Conservation (phyloP, 2,329 filamentous ascomycete genomes). For the Phaeophleospora eucalypticola region DNA sequence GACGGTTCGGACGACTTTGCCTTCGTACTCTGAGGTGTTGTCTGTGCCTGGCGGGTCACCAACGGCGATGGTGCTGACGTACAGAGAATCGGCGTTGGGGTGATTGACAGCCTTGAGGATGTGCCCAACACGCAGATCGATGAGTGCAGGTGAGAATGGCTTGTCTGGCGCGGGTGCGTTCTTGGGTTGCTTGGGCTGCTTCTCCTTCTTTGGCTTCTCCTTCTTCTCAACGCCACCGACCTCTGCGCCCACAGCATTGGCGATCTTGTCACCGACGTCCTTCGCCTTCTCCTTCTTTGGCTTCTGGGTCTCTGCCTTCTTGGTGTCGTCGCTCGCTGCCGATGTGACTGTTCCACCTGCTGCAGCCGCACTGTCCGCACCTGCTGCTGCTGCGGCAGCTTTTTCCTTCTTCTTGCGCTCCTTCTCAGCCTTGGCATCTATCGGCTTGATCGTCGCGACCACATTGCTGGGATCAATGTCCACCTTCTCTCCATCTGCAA, state of each 20-base stretch:
- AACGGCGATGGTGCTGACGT: slow-evolving; percentile 90
- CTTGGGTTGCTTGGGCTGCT: slow-evolving; percentile 69
- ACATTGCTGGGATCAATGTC: slow-evolving; percentile 74
- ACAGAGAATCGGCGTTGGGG: slow-evolving; percentile 93
- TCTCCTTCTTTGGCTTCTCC: slow-evolving; percentile 84
- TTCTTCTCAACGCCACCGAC: slow-evolving; percentile 42
- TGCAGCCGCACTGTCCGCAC: slow-evolving; percentile 49
- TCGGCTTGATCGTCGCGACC: slow-evolving; percentile 79
- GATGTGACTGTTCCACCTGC: slow-evolving; percentile 41
- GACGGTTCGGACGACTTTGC: slow-evolving; percentile 87
- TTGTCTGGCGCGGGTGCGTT: slow-evolving; percentile 61
- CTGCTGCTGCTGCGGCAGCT: slow-evolving; percentile 53
- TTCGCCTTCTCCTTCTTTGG: slow-evolving; percentile 38
- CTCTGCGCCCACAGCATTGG: slow-evolving; percentile 43
- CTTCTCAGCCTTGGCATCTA: slow-evolving; percentile 92
- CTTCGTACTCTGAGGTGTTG: slow-evolving; percentile 87
- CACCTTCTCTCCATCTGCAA: slow-evolving; percentile 71
- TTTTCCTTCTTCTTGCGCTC: slow-evolving; percentile 96
- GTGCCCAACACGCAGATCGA: slow-evolving; percentile 94
- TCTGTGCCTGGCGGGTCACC: slow-evolving; percentile 81
- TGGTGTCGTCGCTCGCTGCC: slow-evolving; percentile 40
- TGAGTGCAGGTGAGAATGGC: slow-evolving; percentile 75
- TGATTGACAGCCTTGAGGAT: slow-evolving; percentile 95
- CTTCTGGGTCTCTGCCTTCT: slow-evolving; percentile 43
- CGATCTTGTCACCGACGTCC: slow-evolving; percentile 48